Evolutionary conservation across 164 flowering plant species (phyloP).

Genomic region (Euptelea pleiosperma): DNA sequence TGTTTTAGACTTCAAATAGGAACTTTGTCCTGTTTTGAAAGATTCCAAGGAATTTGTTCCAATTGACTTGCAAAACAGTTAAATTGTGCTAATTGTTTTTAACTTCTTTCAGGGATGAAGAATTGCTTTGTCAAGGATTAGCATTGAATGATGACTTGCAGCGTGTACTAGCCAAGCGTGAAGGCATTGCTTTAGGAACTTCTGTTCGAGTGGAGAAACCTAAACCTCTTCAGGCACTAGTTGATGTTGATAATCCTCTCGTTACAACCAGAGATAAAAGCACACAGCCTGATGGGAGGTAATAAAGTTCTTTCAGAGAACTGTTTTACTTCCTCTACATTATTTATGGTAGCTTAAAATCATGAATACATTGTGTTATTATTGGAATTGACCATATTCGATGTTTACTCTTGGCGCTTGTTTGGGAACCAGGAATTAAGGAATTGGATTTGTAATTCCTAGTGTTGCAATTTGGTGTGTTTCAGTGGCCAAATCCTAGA

Average conservation of each 20-base stretch:
- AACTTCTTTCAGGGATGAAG: slow-evolving; percentile 71
- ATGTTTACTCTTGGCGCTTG: neutral
- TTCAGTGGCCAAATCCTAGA: too few species aligned
- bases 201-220: slow-evolving; percentile 41
- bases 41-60: neutral
- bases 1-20: too few species aligned
- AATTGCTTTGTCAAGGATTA: slow-evolving; percentile 79
- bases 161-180: slow-evolving; percentile 75
- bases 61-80: neutral
- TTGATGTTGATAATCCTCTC: slow-evolving; percentile 55
- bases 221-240: slow-evolving; percentile 47
- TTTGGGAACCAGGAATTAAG: too few species aligned
- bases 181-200: slow-evolving; percentile 71
- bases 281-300: slow-evolving; percentile 48
- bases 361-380: neutral
- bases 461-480: too few species aligned
- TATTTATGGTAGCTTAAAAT: neutral
- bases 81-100: slow-evolving; percentile 6
- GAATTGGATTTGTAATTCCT: too few species aligned
- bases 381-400: slow-evolving; percentile 3
- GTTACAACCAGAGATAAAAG: slow-evolving; percentile 42
- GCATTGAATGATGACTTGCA: slow-evolving; percentile 96
- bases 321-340: slow-evolving; percentile 2
- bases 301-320: slow-evolving; percentile 3
- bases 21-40: neutral